Evolutionary conservation across 2,329 filamentous ascomycete species (phyloP), one percentile per base, ranked within the genome.

Genomic region (Aureobasidium sp.): DNA sequence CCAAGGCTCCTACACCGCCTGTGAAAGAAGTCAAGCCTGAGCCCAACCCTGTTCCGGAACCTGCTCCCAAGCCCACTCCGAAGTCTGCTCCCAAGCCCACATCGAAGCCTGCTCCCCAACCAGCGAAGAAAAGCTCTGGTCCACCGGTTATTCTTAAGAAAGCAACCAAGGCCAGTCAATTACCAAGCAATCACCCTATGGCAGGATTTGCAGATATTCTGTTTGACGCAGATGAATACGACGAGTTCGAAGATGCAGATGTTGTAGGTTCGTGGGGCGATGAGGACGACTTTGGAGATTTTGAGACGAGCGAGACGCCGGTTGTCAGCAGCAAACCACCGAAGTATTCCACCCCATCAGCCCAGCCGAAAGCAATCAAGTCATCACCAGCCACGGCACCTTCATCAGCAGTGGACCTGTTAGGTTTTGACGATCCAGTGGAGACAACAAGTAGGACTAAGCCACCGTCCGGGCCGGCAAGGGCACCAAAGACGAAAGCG

Each of bases 241-340:
- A 66, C 5, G 70, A 72, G 1, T 65, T 49, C 11, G 57, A 47
- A 39, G 57, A 59, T n/a, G 57, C 57, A 8, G 57, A 59, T 3
- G 57, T 59, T 2, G 25, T 50, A 5, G 57, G 57, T 8, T 59
- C 57, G 13, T 68, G 67, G 30, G 65, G 39, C 27, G 70, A 68
- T 21, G 68, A 69, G 39, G 71, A 72, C 49, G 71, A 72, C 11
- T 73, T 72, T 62, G 72, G 69, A 14, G 70, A 71, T 34, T 73
- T 72, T 59, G 70, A 71, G n/a, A 29, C 51, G 3, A 57, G 36
- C 37, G 29, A 44, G 21, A 21, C 58, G 34, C 25, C 50, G n/a
- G 36, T 32, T n/a, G 51, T 41, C 10, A 42, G 21, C 42, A 13
- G 10, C 36, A 36, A 45, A 3, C 21, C 32, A 10, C 11, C 47